Conservation (phyloP, 139 green algal species). For the Closterium sp. region DNA sequence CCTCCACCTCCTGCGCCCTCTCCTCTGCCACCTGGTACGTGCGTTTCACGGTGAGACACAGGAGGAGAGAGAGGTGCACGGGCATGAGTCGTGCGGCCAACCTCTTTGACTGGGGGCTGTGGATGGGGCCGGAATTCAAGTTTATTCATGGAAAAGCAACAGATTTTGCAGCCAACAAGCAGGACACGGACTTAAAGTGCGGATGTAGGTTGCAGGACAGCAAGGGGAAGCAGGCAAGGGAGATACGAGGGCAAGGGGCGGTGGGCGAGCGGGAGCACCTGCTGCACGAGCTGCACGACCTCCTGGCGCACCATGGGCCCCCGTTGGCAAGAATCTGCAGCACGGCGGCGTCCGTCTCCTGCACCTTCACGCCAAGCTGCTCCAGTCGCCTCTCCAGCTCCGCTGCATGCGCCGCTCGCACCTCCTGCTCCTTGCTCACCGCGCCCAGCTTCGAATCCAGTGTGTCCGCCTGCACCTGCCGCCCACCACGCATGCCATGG, state of each 20-base stretch:
- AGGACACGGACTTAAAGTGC: not conserved
- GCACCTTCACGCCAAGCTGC: not conserved
- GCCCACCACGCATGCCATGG: not conserved
- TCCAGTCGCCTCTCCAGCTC: not conserved
- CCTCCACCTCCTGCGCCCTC: not conserved
- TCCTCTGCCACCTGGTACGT: not conserved
- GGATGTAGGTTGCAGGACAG: not conserved
- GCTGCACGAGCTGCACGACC: not conserved
- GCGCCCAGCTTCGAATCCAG: not conserved
- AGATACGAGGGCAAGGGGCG: not conserved
- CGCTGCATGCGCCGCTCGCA: not conserved
- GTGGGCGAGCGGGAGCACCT: not conserved
- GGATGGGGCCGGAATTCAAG: too few species aligned
- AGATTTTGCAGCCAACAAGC: not conserved
- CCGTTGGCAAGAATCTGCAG: not conserved
- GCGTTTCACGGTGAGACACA: not conserved
- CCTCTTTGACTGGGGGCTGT: not conserved
- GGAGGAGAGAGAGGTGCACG: not conserved
- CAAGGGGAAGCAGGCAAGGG: not conserved
- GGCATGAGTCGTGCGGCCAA: not conserved
- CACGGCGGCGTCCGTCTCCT: not conserved
- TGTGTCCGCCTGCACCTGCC: not conserved
- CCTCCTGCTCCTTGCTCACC: conserved; percentile 2
- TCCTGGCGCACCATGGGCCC: not conserved
- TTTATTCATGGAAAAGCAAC: too few species aligned